Evolutionary conservation across 345 rosid genomes (phyloP).

Genomic region (Melaleuca alternifolia): DNA sequence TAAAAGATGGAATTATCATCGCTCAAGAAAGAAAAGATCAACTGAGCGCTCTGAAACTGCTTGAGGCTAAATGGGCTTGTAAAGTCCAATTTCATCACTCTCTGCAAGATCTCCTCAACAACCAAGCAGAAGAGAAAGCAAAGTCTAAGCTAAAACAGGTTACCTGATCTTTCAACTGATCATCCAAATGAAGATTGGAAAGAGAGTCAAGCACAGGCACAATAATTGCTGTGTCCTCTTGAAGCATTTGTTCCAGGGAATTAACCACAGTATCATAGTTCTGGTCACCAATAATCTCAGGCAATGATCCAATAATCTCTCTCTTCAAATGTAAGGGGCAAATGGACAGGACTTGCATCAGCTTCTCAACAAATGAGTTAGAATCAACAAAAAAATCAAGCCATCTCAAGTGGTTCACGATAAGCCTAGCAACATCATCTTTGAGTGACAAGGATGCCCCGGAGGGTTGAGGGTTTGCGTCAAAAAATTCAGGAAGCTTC

Average conservation of each 20-base stretch:
- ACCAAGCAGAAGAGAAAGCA: background rate
- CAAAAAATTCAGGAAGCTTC: constrained; percentile 72
- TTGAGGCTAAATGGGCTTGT: background rate
- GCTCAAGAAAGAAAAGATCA: background rate
- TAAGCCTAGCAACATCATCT: constrained; percentile 65
- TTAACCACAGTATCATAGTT: constrained; percentile 39
- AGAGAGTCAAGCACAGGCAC: constrained; percentile 71
- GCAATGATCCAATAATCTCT: constrained; percentile 81
- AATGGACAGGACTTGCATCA: constrained; percentile 62
- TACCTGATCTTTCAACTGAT: constrained; percentile 67
- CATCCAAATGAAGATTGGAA: constrained; percentile 64
- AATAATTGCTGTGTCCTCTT: constrained; percentile 58
- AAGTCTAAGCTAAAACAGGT: background rate
- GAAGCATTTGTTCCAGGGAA: constrained; percentile 67
- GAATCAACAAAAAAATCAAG: constrained; percentile 62
- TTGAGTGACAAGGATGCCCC: constrained; percentile 25
- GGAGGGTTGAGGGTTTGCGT: constrained; percentile 12
- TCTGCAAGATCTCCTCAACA: background rate
- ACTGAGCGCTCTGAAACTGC: background rate
- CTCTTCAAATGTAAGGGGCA: constrained; percentile 58
- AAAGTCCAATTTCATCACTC: background rate
- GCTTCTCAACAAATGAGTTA: constrained; percentile 38
- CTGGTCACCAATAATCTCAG: constrained; percentile 71
- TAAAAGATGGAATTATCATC: background rate
- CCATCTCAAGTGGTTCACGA: constrained; percentile 68